A percentile compares a stretch with the other conserved stretches of the same genome.
phyloP scores from a whole-genome alignment of 2,329 filamentous ascomycete genomes.

The Amauroascus verrucosus region DNA sequence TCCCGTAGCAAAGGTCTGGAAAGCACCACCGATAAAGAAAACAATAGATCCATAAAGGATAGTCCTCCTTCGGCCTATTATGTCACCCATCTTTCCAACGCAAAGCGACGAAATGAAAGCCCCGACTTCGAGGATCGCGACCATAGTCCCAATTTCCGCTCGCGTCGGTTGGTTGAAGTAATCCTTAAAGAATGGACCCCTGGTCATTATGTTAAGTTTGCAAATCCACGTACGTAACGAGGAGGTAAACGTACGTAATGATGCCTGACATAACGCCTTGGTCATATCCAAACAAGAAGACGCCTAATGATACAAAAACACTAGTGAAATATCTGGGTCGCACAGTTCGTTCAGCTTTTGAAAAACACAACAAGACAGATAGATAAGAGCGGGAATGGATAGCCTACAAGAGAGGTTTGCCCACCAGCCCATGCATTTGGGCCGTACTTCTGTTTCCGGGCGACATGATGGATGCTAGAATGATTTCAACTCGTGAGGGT shows the following conservation, averaged over 20 bases:
- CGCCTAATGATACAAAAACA: conserved; percentile 57
- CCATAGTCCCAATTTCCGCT: conserved; percentile 90
- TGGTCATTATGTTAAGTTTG: not conserved
- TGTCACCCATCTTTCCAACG: conserved; percentile 80
- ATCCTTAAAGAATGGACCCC: conserved; percentile 75
- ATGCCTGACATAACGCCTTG: conserved; percentile 57
- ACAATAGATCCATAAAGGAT: conserved; percentile 90
- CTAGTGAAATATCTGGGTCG: conserved; percentile 75
- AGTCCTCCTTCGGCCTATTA: conserved; percentile 78
- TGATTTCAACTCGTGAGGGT: conserved; percentile 56
- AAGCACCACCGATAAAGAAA: conserved; percentile 71
- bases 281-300: conserved; percentile 57
- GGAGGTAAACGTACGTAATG: conserved; percentile 49
- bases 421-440: conserved; percentile 82
- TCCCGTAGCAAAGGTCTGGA: conserved; percentile 70
- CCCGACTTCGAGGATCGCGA: conserved; percentile 89
- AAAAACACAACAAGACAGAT: conserved; percentile 5
- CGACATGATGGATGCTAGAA: conserved; percentile 78
- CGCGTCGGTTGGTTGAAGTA: conserved; percentile 84
- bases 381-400: not conserved
- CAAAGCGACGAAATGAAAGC: conserved; percentile 80
- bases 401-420: conserved; percentile 77
- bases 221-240: not conserved
- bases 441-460: conserved; percentile 55
- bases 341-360: not conserved